Evolutionary conservation across 805 yeast genomes (phyloP).

Genomic region (Isabelozyma pseudorhagii): DNA sequence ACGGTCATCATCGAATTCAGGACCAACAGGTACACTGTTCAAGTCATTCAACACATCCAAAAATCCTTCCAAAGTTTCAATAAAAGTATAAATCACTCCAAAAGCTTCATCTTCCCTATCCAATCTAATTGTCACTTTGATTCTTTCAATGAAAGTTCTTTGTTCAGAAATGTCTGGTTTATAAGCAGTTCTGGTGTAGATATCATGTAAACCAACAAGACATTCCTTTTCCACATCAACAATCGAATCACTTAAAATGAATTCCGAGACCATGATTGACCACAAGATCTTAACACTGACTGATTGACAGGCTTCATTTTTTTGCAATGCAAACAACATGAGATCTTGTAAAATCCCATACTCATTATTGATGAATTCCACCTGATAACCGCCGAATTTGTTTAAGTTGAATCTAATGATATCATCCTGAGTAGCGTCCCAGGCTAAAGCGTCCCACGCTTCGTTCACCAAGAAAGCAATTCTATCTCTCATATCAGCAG

Average conservation of each 20-base stretch:
- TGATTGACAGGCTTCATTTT: conserved; percentile 55
- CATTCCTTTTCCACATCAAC: conserved; percentile 62
- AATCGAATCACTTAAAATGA: conserved; percentile 54
- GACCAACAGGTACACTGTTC: conserved; percentile 71
- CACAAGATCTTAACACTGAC: conserved; percentile 67
- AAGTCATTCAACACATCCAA: conserved; percentile 63
- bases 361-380: conserved; percentile 54
- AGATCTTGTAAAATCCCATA: conserved; percentile 62
- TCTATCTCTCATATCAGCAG: conserved; percentile 61
- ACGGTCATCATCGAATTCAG: conserved; percentile 84
- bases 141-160: conserved; percentile 45
- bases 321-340: conserved; percentile 65
- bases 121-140: conserved; percentile 48
- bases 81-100: conserved; percentile 44
- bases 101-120: conserved; percentile 67
- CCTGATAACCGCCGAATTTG: conserved; percentile 69
- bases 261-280: conserved; percentile 68
- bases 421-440: conserved; percentile 56
- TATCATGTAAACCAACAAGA: conserved; percentile 59
- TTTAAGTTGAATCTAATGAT: conserved; percentile 54
- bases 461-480: conserved; percentile 53
- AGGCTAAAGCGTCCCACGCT: conserved; percentile 75
- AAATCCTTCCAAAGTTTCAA: conserved; percentile 58
- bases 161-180: conserved; percentile 58
- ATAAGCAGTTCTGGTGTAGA: conserved; percentile 56